phyloP scores from a whole-genome alignment of 2,329 filamentous ascomycete genomes.

The Erysiphe pulchra region DNA sequence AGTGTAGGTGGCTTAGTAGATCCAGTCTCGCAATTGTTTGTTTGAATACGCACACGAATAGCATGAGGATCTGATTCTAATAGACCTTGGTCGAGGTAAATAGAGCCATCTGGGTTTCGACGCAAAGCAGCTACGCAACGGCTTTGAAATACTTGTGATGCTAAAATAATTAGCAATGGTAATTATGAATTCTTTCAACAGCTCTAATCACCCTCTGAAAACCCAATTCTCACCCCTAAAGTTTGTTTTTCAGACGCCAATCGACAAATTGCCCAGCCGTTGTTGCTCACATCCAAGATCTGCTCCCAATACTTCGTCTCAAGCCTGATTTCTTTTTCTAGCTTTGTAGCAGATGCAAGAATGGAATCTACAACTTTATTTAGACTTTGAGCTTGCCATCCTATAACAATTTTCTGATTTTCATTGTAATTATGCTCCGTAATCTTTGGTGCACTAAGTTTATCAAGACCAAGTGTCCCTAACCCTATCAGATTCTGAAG shows the following conservation, averaged over 20 bases:
- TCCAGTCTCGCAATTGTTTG: constrained; percentile 31
- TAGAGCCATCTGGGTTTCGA: constrained; percentile 45
- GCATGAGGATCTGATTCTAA: constrained; percentile 24
- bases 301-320: constrained; percentile 82
- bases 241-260: constrained; percentile 47
- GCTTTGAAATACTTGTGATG: constrained; percentile 30
- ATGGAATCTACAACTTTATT: constrained; percentile 50
- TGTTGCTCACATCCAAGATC: constrained; percentile 53
- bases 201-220: constrained; percentile 29
- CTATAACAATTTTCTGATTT: constrained; percentile 30
- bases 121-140: constrained; percentile 62
- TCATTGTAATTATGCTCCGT: constrained; percentile 28
- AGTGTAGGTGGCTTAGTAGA: constrained; percentile 24
- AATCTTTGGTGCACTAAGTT: constrained; percentile 32
- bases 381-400: constrained; percentile 58
- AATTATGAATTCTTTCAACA: background rate
- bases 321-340: constrained; percentile 51
- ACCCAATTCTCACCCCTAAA: constrained; percentile 72
- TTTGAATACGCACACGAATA: constrained; percentile 40
- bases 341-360: constrained; percentile 39
- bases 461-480: constrained; percentile 46
- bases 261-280: constrained; percentile 66
- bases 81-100: constrained; percentile 40
- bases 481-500: constrained; percentile 47
- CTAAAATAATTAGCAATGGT: constrained; percentile 15